Evolutionary conservation across 2,329 filamentous ascomycete genomes (phyloP).

Genomic region (Cercospora brassicicola): DNA sequence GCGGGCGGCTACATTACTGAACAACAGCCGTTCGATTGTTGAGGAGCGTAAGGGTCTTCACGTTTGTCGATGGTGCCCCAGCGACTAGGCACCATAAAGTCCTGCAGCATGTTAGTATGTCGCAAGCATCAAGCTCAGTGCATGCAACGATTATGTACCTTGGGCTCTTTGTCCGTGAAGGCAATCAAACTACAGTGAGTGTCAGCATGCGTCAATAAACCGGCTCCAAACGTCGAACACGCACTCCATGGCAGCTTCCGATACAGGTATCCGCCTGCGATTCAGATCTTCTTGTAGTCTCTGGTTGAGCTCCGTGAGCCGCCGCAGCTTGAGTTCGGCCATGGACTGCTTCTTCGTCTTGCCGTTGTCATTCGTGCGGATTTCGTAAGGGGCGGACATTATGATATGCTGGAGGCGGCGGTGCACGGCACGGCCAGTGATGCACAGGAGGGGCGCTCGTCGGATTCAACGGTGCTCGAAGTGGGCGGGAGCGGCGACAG

Average conservation of each 20-base stretch:
- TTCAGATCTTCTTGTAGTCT: conserved; percentile 94
- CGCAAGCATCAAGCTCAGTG: neutral
- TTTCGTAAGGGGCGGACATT: conserved; percentile 65
- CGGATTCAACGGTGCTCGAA: neutral
- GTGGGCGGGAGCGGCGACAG: conserved; percentile 1
- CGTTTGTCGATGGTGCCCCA: conserved; percentile 93
- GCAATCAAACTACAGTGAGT: conserved; percentile 75
- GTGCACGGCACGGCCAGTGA: neutral
- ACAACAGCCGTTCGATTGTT: conserved; percentile 91
- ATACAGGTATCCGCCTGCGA: conserved; percentile 90
- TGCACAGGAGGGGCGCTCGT: neutral
- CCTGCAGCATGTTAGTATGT: conserved; percentile 40
- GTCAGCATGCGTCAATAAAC: conserved; percentile 5
- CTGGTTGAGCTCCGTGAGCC: conserved; percentile 94
- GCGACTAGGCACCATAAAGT: conserved; percentile 98
- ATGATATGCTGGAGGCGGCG: conserved; percentile 28
- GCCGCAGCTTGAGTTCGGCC: conserved; percentile 94
- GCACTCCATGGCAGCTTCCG: conserved; percentile 72
- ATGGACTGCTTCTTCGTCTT: conserved; percentile 98
- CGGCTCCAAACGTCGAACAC: conserved; percentile 23
- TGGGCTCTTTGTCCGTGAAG: conserved; percentile 90
- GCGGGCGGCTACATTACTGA: conserved; percentile 72
- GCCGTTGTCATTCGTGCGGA: conserved; percentile 64
- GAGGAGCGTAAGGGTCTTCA: conserved; percentile 97
- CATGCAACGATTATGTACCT: conserved; percentile 42